Evolutionary conservation across 768 basidiomycete genomes (phyloP), one percentile per base, ranked within the genome.

Genomic region (Gelatoporia subvermispora): DNA sequence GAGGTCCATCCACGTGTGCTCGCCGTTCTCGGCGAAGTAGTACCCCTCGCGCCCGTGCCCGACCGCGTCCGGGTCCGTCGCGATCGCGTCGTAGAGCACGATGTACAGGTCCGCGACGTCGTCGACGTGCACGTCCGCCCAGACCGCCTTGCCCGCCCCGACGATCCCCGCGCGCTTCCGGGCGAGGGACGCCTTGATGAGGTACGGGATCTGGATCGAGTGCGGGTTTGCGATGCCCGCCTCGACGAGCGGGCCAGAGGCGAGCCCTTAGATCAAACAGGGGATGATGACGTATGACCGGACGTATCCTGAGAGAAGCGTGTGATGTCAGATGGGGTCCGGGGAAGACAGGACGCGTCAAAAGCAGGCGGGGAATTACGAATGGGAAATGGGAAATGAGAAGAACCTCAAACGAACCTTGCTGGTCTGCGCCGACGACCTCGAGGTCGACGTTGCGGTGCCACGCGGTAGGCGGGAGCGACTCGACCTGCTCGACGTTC

Each of bases 201-300:
- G 59, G 0, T 37, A 20, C 2, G 77, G 79, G 17, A 84, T 71
- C 48, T 76, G 75, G 8, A 67, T 60, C 0, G 81, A 82, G 40
- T 70, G 66, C 2, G 65, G 58, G 51, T 84, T 79, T 39, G 76
- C 71, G 25, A 85, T 67, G 11, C 74, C 78, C 5, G 65, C 58
- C 24, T 77, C 71, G 25, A 75, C 72, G 22, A 85, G 39, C 73
- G 65, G 37, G 75, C 80, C 52, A 72, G 82, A 18, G 80, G 78
- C 75, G 24, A 77, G 60, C 34, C 79, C 83, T 50, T 75, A 86
- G 18, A 88, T 78, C 0, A 77, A 76, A 7, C 72, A 62, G 2
- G 80, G 79, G 11, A 76, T 52, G 43, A 82, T 54, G 41, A 81
- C 75, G 56, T 78, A 76, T 0, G 76, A 69, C 47, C 68, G 69